A percentile compares a stretch with the other conserved stretches of the same genome.
Evolutionary conservation across 371 early-diverging fungal genomes (phyloP).

Genomic region (Mucor indicus): DNA sequence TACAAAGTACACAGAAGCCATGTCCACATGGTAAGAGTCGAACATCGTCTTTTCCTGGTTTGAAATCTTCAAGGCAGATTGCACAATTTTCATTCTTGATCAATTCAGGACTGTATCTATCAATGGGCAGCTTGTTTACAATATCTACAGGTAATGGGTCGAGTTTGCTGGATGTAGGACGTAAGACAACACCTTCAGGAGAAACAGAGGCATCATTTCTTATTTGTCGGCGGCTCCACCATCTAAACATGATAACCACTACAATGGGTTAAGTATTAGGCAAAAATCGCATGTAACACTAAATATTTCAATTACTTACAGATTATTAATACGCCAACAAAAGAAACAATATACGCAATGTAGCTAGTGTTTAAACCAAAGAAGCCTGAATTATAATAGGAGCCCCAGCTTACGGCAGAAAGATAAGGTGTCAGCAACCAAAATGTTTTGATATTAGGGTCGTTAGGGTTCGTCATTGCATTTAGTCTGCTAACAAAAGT

Average conservation of each 20-base stretch:
- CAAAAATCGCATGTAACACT: background rate
- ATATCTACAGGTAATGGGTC: conserved; percentile 41
- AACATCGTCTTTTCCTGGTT: conserved; percentile 14
- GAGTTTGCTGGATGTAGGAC: conserved; percentile 18
- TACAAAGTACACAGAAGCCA: conserved; percentile 37
- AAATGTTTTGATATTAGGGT: conserved; percentile 3
- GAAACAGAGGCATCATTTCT: conserved; percentile 9
- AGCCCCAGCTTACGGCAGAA: background rate
- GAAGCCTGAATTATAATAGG: conserved; percentile 1
- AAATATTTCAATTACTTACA: conserved; percentile 33
- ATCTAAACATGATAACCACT: conserved; percentile 38
- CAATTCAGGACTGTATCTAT: conserved; percentile 11
- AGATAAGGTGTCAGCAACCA: conserved; percentile 18
- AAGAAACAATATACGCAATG: conserved; percentile 36
- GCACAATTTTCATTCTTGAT: conserved; percentile 30
- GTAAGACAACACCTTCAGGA: conserved; percentile 8
- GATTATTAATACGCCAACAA: conserved; percentile 34
- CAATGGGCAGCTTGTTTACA: conserved; percentile 24
- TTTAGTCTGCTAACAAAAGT: conserved; percentile 4
- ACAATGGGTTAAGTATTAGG: no score
- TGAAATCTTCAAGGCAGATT: conserved; percentile 33
- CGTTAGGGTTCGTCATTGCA: conserved; percentile 5
- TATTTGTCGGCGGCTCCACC: conserved; percentile 40
- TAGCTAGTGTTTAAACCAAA: conserved; percentile 29
- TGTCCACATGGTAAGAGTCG: conserved; percentile 31